A percentile compares a stretch with the other conserved stretches of the same genome.
Evolutionary conservation across 2,329 filamentous ascomycete genomes (phyloP).

Genomic region (Aspergillus sclerotialis): DNA sequence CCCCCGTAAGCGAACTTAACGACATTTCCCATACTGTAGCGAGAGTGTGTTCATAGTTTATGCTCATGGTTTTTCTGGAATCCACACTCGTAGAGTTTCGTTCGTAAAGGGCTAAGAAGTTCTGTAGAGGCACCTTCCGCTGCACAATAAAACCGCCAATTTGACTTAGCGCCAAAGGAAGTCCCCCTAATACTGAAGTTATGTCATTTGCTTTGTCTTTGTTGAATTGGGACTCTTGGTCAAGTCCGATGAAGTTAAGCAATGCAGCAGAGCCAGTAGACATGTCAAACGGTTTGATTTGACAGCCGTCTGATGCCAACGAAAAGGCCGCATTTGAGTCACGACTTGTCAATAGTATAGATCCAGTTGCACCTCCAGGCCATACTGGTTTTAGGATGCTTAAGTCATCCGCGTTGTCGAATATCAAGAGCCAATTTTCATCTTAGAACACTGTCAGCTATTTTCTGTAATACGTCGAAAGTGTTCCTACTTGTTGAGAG

Average conservation of each 20-base stretch:
- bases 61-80: conserved; percentile 3
- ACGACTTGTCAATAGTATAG: conserved; percentile 3
- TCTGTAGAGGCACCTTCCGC: conserved; percentile 2
- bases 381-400: not conserved
- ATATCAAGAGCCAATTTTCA: conserved; percentile 2
- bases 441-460: too few species aligned
- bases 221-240: not conserved
- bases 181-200: conserved; percentile 2
- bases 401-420: conserved; percentile 3
- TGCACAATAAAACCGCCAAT: conserved; percentile 6
- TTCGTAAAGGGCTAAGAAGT: conserved; percentile 4
- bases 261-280: not conserved
- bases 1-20: conserved; percentile 6
- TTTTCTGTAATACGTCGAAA: too few species aligned
- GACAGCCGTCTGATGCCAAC: not conserved
- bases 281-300: conserved; percentile 2
- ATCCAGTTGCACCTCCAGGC: not conserved
- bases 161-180: conserved; percentile 5
- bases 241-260: conserved; percentile 2
- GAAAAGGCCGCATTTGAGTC: conserved; percentile 2
- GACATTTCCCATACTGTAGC: conserved; percentile 6
- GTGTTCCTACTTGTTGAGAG: conserved; percentile 1
- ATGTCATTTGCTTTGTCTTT: conserved; percentile 1
- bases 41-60: conserved; percentile 2
- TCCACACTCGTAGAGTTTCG: conserved; percentile 4